Evolutionary conservation across 495 filamentous ascomycete species (phyloP).

Genomic region (Daldinia grandis): DNA sequence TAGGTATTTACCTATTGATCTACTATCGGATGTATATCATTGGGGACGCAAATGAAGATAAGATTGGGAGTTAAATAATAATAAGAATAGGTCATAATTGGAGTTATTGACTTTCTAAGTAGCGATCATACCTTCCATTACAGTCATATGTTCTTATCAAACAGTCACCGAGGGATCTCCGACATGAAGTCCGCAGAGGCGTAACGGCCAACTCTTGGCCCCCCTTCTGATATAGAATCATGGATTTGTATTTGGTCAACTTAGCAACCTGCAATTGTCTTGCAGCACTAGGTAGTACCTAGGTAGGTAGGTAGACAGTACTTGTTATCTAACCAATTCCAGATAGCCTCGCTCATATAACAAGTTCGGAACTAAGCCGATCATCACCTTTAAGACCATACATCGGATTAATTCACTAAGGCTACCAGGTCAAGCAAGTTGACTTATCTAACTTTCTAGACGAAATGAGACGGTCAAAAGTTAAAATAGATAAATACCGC

Average conservation of each 20-base stretch:
- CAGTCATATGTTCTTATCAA: background rate
- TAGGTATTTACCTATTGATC: conserved; percentile 3
- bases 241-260: background rate
- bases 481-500: no score
- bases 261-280: background rate
- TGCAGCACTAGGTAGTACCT: no score
- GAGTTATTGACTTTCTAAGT: conserved; percentile 8
- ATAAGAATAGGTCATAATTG: conserved; percentile 4
- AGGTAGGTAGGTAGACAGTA: no score
- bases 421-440: no score
- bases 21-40: background rate
- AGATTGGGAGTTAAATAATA: conserved; percentile 3
- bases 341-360: no score
- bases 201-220: background rate
- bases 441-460: no score
- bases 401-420: no score
- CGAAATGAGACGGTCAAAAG: no score
- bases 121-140: background rate
- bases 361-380: no score
- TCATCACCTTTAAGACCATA: no score
- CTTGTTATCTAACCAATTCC: no score
- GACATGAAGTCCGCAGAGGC: background rate
- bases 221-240: background rate
- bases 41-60: background rate
- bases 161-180: background rate